Evolutionary conservation across 495 filamentous ascomycete species (phyloP), one percentile per base, ranked within the genome.

Genomic region (Neurospora sp.): DNA sequence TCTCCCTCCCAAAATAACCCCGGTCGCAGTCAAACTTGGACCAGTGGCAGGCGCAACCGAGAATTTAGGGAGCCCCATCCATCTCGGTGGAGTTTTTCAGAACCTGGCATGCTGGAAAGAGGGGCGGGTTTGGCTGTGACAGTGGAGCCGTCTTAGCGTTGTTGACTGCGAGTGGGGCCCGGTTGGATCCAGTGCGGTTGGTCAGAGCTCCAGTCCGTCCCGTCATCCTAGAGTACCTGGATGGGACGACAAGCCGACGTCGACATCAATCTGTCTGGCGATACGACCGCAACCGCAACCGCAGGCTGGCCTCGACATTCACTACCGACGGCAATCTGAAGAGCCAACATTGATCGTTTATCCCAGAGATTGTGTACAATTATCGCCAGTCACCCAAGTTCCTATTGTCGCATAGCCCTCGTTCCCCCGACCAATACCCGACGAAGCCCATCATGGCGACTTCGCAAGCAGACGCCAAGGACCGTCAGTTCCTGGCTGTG

Each of bases 401-500:
- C 16, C 20, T 31, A 31, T n/a, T 71, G 40, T 44, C 42, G 38
- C 40, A 44, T n/a, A 71, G 16, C 69, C 40, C 9, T 42, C 20
- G 16, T 68, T 66, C 27, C 27, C 53, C 53, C 27, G 27, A 66
- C 53, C 27, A 11, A 66, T 9, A 66, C 53, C 27, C 41, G 27
- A 14, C 71, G n/a, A n/a, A 66, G n/a, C 59, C 22, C 40, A 66
- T 20, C 35, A 88, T 90, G 79, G 80, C 88, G 74, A 37, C 53
- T 66, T 84, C 88, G 38, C 82, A 89, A 22, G 86, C 88, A 59
- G 85, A 88, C 69, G 91, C 90, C 83, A 92, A 97, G 84, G 93
- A 98, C 83, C 89, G 96, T 75, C 91, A 98, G 81, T 97, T 99
- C 84, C 88, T 98, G 69, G 96, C 96, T 69, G 94, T 98, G 39